Base-by-base conservation (phyloP, 2,329 filamentous ascomycete genomes). In the Ramularia endophylla region DNA sequence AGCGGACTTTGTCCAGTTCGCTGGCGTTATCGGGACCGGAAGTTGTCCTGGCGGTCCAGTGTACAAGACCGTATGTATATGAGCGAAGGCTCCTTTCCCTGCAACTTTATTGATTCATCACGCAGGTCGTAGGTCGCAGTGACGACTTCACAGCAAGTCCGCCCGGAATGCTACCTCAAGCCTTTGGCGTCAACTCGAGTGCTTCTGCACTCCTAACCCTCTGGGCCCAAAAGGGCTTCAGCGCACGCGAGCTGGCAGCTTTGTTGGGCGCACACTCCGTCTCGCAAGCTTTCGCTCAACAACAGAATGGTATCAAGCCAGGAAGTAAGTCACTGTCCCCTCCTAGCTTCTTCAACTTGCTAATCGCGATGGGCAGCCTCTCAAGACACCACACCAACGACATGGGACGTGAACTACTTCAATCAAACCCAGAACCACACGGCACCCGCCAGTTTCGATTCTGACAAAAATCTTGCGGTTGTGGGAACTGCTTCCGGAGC, bases 1-100 rank as follows among this genome's bases (percentile, higher is more conserved):
- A 49, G 75, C 74, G 7, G 75, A 79, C 54, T 59, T 78, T 19
- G 69, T 74, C 25, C 72, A 76, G 52, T 70, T 74, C 34, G 72
- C 66, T 2, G 67, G 46, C 9, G 47, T 60, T 41, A 62, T 72
- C 27, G 73, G 69, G 4, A 70, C 69, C 8, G 27, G 29, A 9
- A 43, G 38, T 38, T 53, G 50, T 27, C 35, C 43, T 13, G 50
- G 50, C 17, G 50, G 48, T 25, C 50, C 50, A 8, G 33, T 44
- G 2, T 34, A 45, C 27, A 45, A 44, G 16, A 48, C 48, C 3
- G 22, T 25, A 11, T 25, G 22, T 25, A 11, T 25, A 11, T 25
- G 22, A 6, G 22, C 6, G 22, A 25, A 6, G 6, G 22, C 6
- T 11, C 22, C 11, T 25, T 6, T 25, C 11, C 22, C 11, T 25